Conservation (phyloP, 1,284 basidiomycete genomes). For the Ceratobasidium sp. region DNA sequence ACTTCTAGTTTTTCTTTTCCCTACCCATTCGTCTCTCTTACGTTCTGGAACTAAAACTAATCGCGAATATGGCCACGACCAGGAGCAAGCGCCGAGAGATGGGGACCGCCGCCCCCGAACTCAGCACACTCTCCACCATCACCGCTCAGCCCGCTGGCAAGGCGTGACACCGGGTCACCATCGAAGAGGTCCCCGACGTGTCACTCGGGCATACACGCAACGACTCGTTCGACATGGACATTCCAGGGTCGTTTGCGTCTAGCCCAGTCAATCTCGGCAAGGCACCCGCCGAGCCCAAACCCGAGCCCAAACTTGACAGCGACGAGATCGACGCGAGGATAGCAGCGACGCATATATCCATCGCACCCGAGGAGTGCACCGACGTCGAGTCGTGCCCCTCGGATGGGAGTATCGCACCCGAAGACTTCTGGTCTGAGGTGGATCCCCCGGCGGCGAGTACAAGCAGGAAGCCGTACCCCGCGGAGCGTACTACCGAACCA, state of each 20-base stretch:
- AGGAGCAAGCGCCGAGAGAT: neutral
- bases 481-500: slow-evolving; percentile 2
- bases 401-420: neutral
- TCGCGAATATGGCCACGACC: neutral
- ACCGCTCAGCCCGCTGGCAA: neutral
- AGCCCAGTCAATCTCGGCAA: neutral
- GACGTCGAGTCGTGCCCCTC: neutral
- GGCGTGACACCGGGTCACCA: too few relatives aligned
- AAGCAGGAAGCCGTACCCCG: neutral
- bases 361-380: too few relatives aligned
- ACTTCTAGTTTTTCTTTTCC: neutral
- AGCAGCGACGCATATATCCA: too few relatives aligned
- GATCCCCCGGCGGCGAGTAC: neutral
- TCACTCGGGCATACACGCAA: neutral
- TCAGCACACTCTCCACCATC: neutral
- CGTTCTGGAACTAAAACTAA: neutral
- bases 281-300: neutral
- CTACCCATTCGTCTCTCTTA: neutral
- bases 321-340: neutral
- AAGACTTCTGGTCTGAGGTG: neutral
- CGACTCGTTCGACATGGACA: neutral
- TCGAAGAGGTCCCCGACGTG: too few relatives aligned
- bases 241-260: neutral
- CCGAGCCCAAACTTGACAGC: neutral
- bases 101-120: neutral